Percentiles rank a stretch among this genome's conserved stretches.
Evolutionary conservation across 2,329 filamentous ascomycete species (phyloP).

Genomic region (Rachicladosporium sp.): DNA sequence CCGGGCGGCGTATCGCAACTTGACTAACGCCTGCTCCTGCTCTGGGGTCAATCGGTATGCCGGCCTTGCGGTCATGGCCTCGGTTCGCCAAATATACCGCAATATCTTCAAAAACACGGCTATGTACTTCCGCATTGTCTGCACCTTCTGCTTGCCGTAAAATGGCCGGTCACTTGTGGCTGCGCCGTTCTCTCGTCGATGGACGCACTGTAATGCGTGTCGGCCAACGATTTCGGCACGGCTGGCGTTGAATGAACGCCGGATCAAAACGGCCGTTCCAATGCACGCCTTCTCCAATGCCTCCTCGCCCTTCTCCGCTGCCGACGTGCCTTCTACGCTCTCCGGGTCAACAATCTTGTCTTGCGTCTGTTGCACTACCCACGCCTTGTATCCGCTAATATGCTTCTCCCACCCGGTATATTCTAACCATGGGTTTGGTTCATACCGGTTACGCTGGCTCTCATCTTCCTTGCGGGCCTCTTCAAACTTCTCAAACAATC

Average conservation of each 20-base stretch:
- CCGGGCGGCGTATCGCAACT: slow-evolving; percentile 1
- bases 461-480: background rate
- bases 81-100: slow-evolving; percentile 3
- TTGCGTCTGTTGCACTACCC: no score
- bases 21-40: slow-evolving; percentile 2
- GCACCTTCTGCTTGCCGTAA: slow-evolving; percentile 3
- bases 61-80: slow-evolving; percentile 1
- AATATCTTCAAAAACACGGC: slow-evolving; percentile 1
- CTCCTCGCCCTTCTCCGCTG: background rate
- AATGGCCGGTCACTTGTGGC: slow-evolving; percentile 1
- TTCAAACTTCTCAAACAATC: slow-evolving; percentile 1
- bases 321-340: no score
- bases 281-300: slow-evolving; percentile 1
- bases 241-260: slow-evolving; percentile 1
- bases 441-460: slow-evolving; percentile 1
- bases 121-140: slow-evolving; percentile 1
- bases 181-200: slow-evolving; percentile 2
- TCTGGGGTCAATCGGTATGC: slow-evolving; percentile 1
- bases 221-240: background rate
- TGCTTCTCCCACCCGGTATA: slow-evolving; percentile 1
- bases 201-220: slow-evolving; percentile 1
- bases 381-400: no score
- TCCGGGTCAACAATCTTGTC: no score
- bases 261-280: slow-evolving; percentile 2
- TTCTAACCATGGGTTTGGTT: slow-evolving; percentile 3